Evolutionary conservation across 2,329 filamentous ascomycete species (phyloP).

Genomic region (Scedosporium apiospermum): DNA sequence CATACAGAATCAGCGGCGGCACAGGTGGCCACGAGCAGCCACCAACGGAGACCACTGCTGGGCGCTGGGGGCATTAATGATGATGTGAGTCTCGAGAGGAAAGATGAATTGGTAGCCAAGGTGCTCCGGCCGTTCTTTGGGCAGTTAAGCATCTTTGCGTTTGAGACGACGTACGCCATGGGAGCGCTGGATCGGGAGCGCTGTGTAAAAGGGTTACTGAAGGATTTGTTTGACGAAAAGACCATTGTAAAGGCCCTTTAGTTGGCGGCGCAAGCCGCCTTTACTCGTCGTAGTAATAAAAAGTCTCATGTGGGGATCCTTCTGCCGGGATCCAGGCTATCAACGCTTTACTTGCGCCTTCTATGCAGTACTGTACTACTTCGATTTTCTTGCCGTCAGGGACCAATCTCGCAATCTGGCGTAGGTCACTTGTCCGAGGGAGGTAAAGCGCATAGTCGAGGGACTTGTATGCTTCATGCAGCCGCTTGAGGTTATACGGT

Average conservation of each 20-base stretch:
- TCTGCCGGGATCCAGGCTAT: conserved; percentile 47
- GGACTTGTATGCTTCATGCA: conserved; percentile 52
- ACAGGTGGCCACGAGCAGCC: conserved; percentile 23
- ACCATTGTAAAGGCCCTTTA: conserved; percentile 54
- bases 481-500: conserved; percentile 62
- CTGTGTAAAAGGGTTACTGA: conserved; percentile 55
- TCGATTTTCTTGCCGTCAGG: conserved; percentile 49
- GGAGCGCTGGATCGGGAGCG: conserved; percentile 54
- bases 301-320: neutral
- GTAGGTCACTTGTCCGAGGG: conserved; percentile 74
- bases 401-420: conserved; percentile 59
- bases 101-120: conserved; percentile 62
- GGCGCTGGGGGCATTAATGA: conserved; percentile 44
- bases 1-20: conserved; percentile 28
- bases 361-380: conserved; percentile 84
- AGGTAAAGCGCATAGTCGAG: conserved; percentile 67
- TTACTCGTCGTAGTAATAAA: conserved; percentile 5
- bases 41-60: conserved; percentile 37
- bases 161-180: conserved; percentile 89
- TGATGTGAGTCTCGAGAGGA: conserved; percentile 47
- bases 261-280: neutral
- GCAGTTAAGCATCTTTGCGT: conserved; percentile 84
- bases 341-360: conserved; percentile 77
- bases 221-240: conserved; percentile 71
- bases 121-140: conserved; percentile 83